Conservation (phyloP, 257 asterid species). For the Nicotiana noctiflora region DNA sequence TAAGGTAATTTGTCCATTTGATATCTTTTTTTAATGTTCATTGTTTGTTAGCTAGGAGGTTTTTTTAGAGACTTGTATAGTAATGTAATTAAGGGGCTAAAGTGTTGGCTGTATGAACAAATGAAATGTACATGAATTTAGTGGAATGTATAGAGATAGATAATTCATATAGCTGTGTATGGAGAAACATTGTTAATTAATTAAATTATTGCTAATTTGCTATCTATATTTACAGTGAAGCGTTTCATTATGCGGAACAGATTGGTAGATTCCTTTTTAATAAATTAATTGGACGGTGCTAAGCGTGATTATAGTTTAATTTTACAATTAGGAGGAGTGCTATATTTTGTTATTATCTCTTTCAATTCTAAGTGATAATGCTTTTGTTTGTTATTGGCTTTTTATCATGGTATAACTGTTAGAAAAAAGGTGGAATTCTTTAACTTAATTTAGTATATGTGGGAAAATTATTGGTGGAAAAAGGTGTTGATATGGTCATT, state of each 20-base stretch:
- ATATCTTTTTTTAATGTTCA: background rate
- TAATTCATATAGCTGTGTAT: background rate
- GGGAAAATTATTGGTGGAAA: background rate
- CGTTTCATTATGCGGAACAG: background rate
- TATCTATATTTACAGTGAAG: background rate
- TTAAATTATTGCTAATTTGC: background rate
- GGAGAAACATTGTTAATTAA: background rate
- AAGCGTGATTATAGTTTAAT: conserved; percentile 6
- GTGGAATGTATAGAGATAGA: background rate
- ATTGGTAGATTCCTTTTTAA: background rate
- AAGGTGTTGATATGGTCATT: background rate
- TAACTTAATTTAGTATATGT: background rate
- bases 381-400: background rate
- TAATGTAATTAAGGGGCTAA: background rate
- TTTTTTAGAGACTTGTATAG: background rate
- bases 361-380: background rate
- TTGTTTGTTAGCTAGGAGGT: background rate
- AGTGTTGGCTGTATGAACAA: background rate
- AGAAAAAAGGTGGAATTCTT: background rate
- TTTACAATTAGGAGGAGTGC: background rate
- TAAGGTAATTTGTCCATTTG: background rate
- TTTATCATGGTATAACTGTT: conserved; percentile 1
- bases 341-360: background rate
- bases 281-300: background rate
- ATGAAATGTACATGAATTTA: background rate